Conservation (phyloP, 2,329 filamentous ascomycete genomes). For the Phyllosticta capitalensis region DNA sequence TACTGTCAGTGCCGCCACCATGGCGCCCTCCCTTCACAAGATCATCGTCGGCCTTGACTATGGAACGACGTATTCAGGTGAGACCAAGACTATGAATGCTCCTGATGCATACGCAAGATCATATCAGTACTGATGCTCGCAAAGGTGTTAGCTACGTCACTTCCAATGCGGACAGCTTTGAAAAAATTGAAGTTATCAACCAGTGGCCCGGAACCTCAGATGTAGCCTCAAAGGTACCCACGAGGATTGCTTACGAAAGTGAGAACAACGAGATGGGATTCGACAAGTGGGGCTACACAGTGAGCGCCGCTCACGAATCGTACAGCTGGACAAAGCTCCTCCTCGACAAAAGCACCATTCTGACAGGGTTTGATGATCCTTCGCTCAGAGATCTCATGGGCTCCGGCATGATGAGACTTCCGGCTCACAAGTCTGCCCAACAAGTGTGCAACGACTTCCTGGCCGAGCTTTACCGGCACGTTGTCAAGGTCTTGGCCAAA, state of each 20-base stretch:
- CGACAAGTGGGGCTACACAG: conserved; percentile 10
- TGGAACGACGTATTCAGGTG: conserved; percentile 12
- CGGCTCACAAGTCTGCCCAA: conserved; percentile 4
- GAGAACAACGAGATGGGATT: conserved; percentile 1
- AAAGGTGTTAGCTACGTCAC: conserved; percentile 8
- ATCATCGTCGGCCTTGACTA: conserved; percentile 12
- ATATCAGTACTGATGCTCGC: too few relatives aligned
- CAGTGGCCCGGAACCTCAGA: conserved; percentile 1
- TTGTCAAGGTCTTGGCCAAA: not conserved
- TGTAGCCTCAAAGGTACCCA: conserved; percentile 6
- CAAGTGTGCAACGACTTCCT: conserved; percentile 13
- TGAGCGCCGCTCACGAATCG: conserved; percentile 10
- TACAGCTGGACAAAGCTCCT: conserved; percentile 15
- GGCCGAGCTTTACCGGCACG: not conserved
- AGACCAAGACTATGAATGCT: not conserved
- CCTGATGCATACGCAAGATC: too few relatives aligned
- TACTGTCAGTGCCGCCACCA: not conserved
- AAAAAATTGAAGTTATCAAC: conserved; percentile 8
- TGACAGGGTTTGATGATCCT: conserved; percentile 13
- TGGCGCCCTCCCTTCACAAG: not conserved
- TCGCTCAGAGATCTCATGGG: conserved; percentile 6
- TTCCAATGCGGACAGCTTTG: not conserved
- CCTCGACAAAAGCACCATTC: conserved; percentile 5
- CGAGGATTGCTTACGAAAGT: conserved; percentile 7
- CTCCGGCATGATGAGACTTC: conserved; percentile 11